These are phyloP conservation scores for Neofusicoccum umdonicola DNA, from an alignment of 2,329 filamentous ascomycete genomes.

Conservation along the genomic window DNA sequence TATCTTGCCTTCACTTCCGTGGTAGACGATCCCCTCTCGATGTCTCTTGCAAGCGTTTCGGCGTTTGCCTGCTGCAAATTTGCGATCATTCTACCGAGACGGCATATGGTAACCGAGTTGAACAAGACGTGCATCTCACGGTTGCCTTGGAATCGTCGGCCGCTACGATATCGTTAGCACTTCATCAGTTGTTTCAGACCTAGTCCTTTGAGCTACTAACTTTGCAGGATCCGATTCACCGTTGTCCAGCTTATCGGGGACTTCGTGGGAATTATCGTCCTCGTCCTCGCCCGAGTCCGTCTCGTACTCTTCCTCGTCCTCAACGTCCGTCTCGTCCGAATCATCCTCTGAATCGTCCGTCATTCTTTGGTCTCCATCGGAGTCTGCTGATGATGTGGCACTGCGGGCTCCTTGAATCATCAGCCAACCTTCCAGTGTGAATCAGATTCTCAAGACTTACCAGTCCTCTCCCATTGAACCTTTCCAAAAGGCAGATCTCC, in stretches of 20 bases:
- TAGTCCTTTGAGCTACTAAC: background rate
- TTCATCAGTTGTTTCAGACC: background rate
- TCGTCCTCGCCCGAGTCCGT: background rate
- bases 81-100: background rate
- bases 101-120: background rate
- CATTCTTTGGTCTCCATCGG: background rate
- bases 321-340: background rate
- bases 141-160: background rate
- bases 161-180: background rate
- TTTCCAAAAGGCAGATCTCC: background rate
- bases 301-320: background rate
- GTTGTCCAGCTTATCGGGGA: background rate
- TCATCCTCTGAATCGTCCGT: background rate
- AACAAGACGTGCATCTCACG: constrained; percentile 4
- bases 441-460: background rate
- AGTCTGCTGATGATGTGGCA: background rate
- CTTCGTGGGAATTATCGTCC: background rate
- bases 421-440: background rate
- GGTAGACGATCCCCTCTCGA: background rate
- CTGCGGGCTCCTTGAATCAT: background rate
- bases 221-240: background rate
- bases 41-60: background rate
- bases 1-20: background rate
- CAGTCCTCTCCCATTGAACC: background rate
- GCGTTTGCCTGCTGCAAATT: background rate